Evolutionary conservation across 805 yeast genomes (phyloP).

Genomic region (Ogataea philodendri): DNA sequence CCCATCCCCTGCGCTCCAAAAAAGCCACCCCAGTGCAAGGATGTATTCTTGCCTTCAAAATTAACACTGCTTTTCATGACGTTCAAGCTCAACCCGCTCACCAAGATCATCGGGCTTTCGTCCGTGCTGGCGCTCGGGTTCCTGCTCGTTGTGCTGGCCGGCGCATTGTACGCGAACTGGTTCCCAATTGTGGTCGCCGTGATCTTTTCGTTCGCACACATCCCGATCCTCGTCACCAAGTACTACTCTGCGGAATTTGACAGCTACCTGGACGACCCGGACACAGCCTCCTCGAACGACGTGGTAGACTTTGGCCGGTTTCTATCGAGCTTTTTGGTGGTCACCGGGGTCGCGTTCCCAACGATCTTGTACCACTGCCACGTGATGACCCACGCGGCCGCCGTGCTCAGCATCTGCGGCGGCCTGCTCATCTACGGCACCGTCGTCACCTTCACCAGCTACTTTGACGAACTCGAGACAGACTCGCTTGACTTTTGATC

Average conservation of each 20-base stretch:
- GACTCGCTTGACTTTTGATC: slow-evolving; percentile 31
- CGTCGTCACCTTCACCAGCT: slow-evolving; percentile 76
- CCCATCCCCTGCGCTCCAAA: too few relatives aligned
- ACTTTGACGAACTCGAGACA: slow-evolving; percentile 56
- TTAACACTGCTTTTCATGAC: slow-evolving; percentile 17
- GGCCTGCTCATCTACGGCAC: slow-evolving; percentile 83
- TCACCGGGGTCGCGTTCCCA: slow-evolving; percentile 75
- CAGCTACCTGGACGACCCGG: slow-evolving; percentile 62
- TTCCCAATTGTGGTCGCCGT: slow-evolving; percentile 73
- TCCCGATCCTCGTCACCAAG: slow-evolving; percentile 63
- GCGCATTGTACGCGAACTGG: slow-evolving; percentile 88
- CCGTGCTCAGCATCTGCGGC: slow-evolving; percentile 74
- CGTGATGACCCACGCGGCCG: slow-evolving; percentile 67
- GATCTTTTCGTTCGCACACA: slow-evolving; percentile 65
- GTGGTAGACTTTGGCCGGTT: slow-evolving; percentile 80
- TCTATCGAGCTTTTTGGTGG: slow-evolving; percentile 69
- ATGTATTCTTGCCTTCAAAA: slow-evolving; percentile 1
- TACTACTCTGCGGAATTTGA: slow-evolving; percentile 42
- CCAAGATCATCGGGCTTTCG: slow-evolving; percentile 73
- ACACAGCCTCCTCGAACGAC: slow-evolving; percentile 35
- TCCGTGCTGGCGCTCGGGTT: slow-evolving; percentile 86
- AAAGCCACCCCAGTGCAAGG: slow-evolving; percentile 13
- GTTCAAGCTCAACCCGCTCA: slow-evolving; percentile 54
- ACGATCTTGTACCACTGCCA: slow-evolving; percentile 72
- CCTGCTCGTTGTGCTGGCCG: slow-evolving; percentile 80